Evolutionary conservation across 441 rosid genomes (phyloP).

Genomic region (Arabidopsis lyrata): DNA sequence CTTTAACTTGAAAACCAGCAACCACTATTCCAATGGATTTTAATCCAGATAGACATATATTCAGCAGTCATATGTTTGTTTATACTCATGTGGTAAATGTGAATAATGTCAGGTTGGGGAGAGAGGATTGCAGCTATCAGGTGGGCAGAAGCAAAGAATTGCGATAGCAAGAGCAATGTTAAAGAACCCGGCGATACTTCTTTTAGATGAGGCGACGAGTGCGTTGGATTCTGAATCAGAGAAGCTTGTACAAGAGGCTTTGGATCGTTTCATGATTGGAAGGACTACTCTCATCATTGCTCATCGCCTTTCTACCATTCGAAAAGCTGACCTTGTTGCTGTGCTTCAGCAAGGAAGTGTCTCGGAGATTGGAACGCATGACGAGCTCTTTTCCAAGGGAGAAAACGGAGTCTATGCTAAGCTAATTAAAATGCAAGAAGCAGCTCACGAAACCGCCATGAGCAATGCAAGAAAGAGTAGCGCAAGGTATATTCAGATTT

Average conservation of each 20-base stretch:
- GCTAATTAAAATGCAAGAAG: constrained; percentile 95
- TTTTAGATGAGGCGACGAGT: constrained; percentile 97
- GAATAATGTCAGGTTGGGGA: constrained; percentile 90
- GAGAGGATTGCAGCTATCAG: constrained; percentile 96
- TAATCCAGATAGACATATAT: not conserved
- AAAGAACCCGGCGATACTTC: constrained; percentile 94
- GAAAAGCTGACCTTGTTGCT: constrained; percentile 98
- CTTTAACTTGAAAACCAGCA: constrained; percentile 20
- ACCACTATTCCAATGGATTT: constrained; percentile 23
- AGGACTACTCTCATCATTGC: constrained; percentile 98
- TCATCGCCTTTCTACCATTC: constrained; percentile 96
- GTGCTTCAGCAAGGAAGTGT: constrained; percentile 97
- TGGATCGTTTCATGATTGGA: constrained; percentile 98
- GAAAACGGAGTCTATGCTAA: constrained; percentile 90
- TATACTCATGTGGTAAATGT: constrained; percentile 30
- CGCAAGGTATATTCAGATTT: constrained; percentile 67
- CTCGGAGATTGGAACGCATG: constrained; percentile 92
- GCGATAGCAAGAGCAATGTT: constrained; percentile 99
- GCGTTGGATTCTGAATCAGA: constrained; percentile 98
- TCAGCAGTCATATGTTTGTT: not conserved
- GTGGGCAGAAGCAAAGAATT: constrained; percentile 98
- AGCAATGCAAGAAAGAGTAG: constrained; percentile 98
- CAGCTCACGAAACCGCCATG: constrained; percentile 92
- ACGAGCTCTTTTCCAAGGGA: constrained; percentile 91
- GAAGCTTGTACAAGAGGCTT: constrained; percentile 98